Percentiles rank a stretch among this genome's conserved stretches.
phyloP scores from a whole-genome alignment of 2,329 filamentous ascomycete species.

The Pseudogymnoascus sp. region DNA sequence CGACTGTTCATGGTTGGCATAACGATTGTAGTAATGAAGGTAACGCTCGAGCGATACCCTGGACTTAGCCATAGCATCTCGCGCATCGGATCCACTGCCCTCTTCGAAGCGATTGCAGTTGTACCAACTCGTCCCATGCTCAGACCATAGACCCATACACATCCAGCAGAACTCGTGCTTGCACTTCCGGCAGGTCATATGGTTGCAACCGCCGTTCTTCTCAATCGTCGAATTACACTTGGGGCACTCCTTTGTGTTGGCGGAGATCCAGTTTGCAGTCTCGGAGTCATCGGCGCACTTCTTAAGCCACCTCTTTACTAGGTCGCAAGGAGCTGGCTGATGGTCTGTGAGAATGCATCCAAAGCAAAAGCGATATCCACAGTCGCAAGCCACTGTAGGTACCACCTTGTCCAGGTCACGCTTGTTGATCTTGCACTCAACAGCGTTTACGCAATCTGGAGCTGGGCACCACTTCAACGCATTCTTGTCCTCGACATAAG shows the following conservation, averaged over 20 bases:
- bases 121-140: constrained; percentile 98
- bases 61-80: constrained; percentile 86
- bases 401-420: constrained; percentile 79
- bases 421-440: constrained; percentile 82
- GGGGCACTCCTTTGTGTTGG: constrained; percentile 96
- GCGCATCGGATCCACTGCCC: constrained; percentile 83
- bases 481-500: constrained; percentile 95
- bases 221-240: constrained; percentile 96
- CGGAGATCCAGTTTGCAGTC: constrained; percentile 98
- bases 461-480: constrained; percentile 96
- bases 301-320: constrained; percentile 94
- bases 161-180: constrained; percentile 99
- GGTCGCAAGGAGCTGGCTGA: constrained; percentile 80
- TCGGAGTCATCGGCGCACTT: constrained; percentile 98
- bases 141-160: constrained; percentile 98
- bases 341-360: constrained; percentile 86
- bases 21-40: constrained; percentile 97
- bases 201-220: constrained; percentile 97
- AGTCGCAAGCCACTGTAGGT: constrained; percentile 79
- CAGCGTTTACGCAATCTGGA: constrained; percentile 89
- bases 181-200: constrained; percentile 96
- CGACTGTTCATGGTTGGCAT: constrained; percentile 97
- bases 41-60: constrained; percentile 91
- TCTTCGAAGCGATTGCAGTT: constrained; percentile 98
- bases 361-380: constrained; percentile 87